Conservation (phyloP, 441 rosid genomes). For the Mallotus repandus region DNA sequence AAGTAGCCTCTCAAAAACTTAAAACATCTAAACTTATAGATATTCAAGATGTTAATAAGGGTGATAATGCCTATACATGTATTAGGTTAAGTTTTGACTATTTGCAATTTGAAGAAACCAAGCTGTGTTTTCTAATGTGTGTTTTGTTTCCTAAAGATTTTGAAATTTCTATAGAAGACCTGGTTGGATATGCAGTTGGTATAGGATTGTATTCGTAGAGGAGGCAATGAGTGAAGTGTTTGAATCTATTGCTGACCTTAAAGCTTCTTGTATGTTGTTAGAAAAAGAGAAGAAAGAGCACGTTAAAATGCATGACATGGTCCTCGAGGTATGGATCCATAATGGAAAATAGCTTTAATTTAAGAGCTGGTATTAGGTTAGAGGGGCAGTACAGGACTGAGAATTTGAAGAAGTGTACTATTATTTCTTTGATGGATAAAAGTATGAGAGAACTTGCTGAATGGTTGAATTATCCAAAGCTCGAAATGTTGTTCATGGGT, state of each 20-base stretch:
- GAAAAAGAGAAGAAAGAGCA: not conserved
- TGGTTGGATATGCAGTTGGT: slow-evolving; percentile 18
- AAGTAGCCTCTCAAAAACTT: not conserved
- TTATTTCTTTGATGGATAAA: not conserved
- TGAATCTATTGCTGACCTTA: not conserved
- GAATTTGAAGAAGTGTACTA: not conserved
- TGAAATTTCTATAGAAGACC: slow-evolving; percentile 4
- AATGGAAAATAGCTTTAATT: too few relatives aligned
- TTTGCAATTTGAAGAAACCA: not conserved
- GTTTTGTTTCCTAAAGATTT: slow-evolving; percentile 15
- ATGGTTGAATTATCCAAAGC: not conserved
- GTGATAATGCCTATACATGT: not conserved
- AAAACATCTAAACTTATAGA: not conserved
- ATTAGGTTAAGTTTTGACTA: slow-evolving; percentile 8
- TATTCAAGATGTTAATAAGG: not conserved
- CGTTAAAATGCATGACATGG: slow-evolving; percentile 23
- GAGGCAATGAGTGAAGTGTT: not conserved
- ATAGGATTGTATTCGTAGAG: not conserved
- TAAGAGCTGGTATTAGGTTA: slow-evolving; percentile 8
- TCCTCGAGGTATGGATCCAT: too few relatives aligned
- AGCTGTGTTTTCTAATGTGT: slow-evolving; percentile 20
- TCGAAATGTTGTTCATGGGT: not conserved
- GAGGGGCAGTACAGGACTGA: slow-evolving; percentile 7
- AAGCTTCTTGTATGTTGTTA: slow-evolving; percentile 20
- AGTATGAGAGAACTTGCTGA: not conserved